Base-by-base conservation (phyloP, 2,329 filamentous ascomycete genomes). In the Phoma sp. region DNA sequence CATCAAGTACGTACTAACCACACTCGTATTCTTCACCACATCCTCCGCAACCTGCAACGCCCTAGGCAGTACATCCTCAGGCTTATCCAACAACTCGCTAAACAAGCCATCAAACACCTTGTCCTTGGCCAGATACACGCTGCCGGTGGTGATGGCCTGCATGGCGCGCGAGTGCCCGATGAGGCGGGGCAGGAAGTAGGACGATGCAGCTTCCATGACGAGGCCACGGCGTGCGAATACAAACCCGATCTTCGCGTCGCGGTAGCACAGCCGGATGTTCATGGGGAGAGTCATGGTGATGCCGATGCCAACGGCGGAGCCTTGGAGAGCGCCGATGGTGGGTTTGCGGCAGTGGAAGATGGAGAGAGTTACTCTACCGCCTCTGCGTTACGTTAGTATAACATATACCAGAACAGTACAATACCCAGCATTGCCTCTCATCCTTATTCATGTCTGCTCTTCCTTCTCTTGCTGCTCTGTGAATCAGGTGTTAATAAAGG, bases 141-240 rank as follows among this genome's bases (percentile, higher is more conserved):
- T 76, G 0, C 89, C 89, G 0, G 88, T 91, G 3, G 88, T 90
- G 36, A 85, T 78, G 25, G 90, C 80, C 65, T 88, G 84, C 69
- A 88, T 75, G 0, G 88, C 87, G 59, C 83, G 81, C 12, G 82
- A 82, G 49, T 82, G 78, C 52, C 90, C 89, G 55, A 92, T 81
- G 21, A 92, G 78, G 0, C 87, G 82, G 2, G 89, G 89, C 29
- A 92, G 79, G 77, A 90, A 92, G 73, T 83, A 92, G 7, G 84
- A 87, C 43, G 82, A 86, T 67, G 84, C 87, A 0, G 87, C 88
- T 74, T 93, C 90, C 83, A 90, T 87, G 54, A 85, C 80, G 65
- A 92, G 80, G 1, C 89, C 89, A 36, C 89, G 81, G 21, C 88
- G 83, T 20, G 83, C 81, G 72, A 92, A 93, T 15, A 91, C 88